phyloP scores from a whole-genome alignment of 352 stramenopile species.

The Globisporangium nagaii region DNA sequence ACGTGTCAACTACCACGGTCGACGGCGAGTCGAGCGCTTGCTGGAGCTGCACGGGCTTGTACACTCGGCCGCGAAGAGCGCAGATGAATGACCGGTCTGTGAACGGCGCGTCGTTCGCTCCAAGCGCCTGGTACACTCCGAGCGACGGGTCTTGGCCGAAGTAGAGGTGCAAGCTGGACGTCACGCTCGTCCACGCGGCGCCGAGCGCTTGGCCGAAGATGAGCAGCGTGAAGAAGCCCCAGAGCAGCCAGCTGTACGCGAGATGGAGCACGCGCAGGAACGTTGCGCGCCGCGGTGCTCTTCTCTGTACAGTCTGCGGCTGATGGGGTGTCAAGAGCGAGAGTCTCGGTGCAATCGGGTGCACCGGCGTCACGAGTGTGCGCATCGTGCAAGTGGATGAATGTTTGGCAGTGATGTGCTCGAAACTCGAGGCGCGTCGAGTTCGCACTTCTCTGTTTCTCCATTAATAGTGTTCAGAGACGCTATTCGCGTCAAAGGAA shows the following conservation, averaged over 20 bases:
- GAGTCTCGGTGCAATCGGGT: not conserved
- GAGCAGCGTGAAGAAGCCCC: not conserved
- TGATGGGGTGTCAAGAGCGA: not conserved
- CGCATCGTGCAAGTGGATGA: too few species aligned
- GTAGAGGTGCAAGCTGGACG: not conserved
- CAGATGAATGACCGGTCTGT: constrained; percentile 35
- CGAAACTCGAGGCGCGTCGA: too few species aligned
- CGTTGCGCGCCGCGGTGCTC: not conserved
- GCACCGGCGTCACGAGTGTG: not conserved
- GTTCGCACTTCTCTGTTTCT: too few species aligned
- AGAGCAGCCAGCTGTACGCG: not conserved
- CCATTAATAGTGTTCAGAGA: too few species aligned
- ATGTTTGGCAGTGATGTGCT: too few species aligned
- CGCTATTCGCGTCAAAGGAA: too few species aligned
- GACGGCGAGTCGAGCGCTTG: not conserved
- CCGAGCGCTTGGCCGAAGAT: not conserved
- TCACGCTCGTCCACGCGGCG: not conserved
- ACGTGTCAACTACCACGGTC: constrained; percentile 8
- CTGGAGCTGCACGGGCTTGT: constrained; percentile 25
- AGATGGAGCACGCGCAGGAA: not conserved
- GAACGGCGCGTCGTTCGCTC: constrained; percentile 42
- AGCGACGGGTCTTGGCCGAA: not conserved
- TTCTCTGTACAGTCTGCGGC: too few species aligned
- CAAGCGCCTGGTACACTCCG: too few species aligned
- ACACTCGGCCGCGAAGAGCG: constrained; percentile 11